phyloP scores from a whole-genome alignment of 192 early-diverging fungal species.

The Linnemannia elongata region DNA sequence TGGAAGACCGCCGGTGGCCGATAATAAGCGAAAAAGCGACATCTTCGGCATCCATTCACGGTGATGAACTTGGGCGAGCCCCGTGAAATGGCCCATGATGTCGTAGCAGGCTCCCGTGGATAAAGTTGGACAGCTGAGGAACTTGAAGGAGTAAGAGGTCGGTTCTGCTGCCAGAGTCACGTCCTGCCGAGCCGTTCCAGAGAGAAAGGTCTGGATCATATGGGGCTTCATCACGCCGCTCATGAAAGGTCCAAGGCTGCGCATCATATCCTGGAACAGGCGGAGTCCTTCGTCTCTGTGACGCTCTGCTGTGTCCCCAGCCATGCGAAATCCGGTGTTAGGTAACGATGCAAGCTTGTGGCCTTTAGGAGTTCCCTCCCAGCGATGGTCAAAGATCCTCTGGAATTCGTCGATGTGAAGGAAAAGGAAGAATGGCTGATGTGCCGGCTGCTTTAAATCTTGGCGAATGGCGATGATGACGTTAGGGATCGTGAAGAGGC shows the following conservation, averaged over 20 bases:
- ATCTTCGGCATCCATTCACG: conserved; percentile 15
- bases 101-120: conserved; percentile 24
- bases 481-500: not conserved
- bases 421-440: conserved; percentile 22
- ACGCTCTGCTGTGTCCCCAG: too few relatives aligned
- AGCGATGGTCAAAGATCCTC: conserved; percentile 12
- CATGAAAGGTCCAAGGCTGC: too few relatives aligned
- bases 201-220: conserved; percentile 34
- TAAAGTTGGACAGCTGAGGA: conserved; percentile 24
- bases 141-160: conserved; percentile 27
- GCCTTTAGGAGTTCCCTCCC: not conserved
- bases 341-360: too few relatives aligned
- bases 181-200: conserved; percentile 18
- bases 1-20: conserved; percentile 14
- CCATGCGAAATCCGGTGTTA: conserved; percentile 7
- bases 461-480: conserved; percentile 18
- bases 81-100: conserved; percentile 19
- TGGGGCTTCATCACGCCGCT: not conserved
- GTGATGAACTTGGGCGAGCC: not conserved
- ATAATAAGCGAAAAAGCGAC: conserved; percentile 7
- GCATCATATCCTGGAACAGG: too few relatives aligned
- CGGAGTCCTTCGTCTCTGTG: not conserved
- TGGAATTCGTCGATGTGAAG: conserved; percentile 33
- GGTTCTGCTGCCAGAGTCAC: conserved; percentile 22
- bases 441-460: not conserved